Conservation (phyloP, 1,284 basidiomycete genomes). For the Porodaedalea pini region DNA sequence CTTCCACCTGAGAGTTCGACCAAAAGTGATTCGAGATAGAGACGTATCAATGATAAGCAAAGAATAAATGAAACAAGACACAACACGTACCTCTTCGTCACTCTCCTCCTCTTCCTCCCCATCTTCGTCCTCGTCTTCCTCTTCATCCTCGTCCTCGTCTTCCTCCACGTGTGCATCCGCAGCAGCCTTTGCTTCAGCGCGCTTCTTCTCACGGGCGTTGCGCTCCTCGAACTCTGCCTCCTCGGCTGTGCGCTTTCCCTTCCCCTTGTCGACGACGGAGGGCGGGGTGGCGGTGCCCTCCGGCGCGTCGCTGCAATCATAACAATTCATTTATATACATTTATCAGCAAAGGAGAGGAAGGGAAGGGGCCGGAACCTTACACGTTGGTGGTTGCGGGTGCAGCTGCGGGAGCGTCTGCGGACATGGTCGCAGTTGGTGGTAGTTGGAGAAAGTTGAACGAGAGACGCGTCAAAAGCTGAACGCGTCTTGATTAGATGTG, state of each 20-base stretch:
- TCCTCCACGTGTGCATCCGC: neutral
- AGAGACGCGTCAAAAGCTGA: too few relatives aligned
- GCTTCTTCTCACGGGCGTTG: conserved; percentile 4
- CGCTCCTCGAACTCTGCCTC: conserved; percentile 18
- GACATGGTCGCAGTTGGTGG: neutral
- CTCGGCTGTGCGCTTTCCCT: conserved; percentile 19
- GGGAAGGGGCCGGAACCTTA: neutral
- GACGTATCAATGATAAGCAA: neutral
- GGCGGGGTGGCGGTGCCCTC: neutral
- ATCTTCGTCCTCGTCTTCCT: conserved; percentile 17
- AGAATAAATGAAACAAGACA: neutral
- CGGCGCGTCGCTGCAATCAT: neutral
- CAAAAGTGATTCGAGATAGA: neutral
- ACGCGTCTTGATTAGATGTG: too few relatives aligned
- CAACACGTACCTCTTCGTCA: conserved; percentile 10
- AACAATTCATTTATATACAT: neutral
- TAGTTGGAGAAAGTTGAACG: neutral
- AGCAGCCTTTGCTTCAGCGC: neutral
- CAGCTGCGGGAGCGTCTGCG: neutral
- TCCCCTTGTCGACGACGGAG: conserved; percentile 16
- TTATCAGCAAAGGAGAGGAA: neutral
- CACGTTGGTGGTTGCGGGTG: neutral
- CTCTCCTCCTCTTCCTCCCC: conserved; percentile 17
- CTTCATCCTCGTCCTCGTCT: conserved; percentile 11
- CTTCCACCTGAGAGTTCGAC: conserved; percentile 11